Percentiles rank a stretch among this genome's conserved stretches.
Evolutionary conservation across 2,329 filamentous ascomycete species (phyloP).

Genomic region (Hymenoscyphus repandus): DNA sequence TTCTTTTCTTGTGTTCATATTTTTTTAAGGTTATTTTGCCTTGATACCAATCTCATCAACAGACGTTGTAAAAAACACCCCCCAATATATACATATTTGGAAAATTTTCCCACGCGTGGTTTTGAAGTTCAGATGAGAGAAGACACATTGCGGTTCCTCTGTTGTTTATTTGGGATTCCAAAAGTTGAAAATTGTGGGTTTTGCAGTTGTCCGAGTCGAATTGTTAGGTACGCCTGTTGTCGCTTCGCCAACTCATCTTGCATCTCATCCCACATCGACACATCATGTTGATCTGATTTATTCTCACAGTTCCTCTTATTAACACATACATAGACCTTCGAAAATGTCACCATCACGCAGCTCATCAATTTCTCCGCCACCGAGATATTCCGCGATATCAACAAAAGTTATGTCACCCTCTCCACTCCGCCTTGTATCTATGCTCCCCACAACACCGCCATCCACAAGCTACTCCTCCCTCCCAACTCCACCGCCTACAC

Average conservation of each 20-base stretch:
- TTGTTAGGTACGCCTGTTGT: not conserved
- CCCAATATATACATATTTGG: not conserved
- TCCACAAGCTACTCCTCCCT: not conserved
- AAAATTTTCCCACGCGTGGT: not conserved
- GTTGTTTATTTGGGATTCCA: not conserved
- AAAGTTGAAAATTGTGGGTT: not conserved
- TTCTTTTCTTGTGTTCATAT: not conserved
- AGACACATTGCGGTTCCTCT: not conserved
- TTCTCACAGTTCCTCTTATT: not conserved
- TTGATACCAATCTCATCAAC: not conserved
- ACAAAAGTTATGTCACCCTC: not conserved
- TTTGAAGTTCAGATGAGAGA: conserved; percentile 1
- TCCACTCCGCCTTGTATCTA: not conserved
- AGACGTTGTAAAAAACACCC: not conserved
- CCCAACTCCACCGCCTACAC: conserved; percentile 2
- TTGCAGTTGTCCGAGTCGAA: not conserved
- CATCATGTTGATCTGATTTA: not conserved
- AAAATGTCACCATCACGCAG: not conserved
- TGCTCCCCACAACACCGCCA: not conserved
- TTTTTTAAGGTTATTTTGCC: not conserved
- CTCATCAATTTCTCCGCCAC: not conserved
- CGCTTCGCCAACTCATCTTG: not conserved
- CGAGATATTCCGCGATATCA: not conserved
- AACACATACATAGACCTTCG: too few species aligned
- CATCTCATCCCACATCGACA: not conserved